Conservation (phyloP, 2,329 filamentous ascomycete genomes). For the Fusarium torreyae region DNA sequence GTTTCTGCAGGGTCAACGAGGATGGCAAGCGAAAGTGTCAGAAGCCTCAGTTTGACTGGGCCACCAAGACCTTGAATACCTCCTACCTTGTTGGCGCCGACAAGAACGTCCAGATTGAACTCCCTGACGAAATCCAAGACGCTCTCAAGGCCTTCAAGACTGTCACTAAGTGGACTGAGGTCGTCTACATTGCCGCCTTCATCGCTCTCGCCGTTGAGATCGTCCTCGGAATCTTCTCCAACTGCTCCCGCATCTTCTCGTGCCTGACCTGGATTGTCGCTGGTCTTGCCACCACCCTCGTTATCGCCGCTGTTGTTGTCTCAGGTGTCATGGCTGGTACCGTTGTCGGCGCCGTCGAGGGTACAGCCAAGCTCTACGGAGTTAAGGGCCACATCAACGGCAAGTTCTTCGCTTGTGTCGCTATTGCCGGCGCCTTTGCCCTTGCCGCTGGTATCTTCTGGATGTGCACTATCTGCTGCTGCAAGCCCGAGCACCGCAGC, state of each 20-base stretch:
- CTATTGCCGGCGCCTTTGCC: conserved; percentile 85
- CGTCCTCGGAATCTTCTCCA: conserved; percentile 83
- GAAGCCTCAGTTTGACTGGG: conserved; percentile 81
- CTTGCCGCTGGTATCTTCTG: conserved; percentile 87
- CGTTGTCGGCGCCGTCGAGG: conserved; percentile 69
- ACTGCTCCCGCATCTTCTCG: conserved; percentile 85
- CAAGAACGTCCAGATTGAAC: conserved; percentile 69
- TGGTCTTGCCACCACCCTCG: conserved; percentile 68
- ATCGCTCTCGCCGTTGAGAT: conserved; percentile 79
- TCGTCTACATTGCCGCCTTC: conserved; percentile 83
- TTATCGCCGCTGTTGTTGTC: conserved; percentile 77
- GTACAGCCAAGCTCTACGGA: conserved; percentile 78
- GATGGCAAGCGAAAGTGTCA: conserved; percentile 76
- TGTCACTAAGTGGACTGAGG: conserved; percentile 85
- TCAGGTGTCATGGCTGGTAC: conserved; percentile 81
- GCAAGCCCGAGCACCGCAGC: conserved; percentile 63
- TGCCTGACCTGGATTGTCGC: conserved; percentile 86
- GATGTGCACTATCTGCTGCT: conserved; percentile 89
- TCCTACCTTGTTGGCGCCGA: conserved; percentile 64
- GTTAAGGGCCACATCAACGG: conserved; percentile 77
- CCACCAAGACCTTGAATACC: conserved; percentile 78
- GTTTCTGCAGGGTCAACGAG: conserved; percentile 80
- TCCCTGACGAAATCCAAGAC: conserved; percentile 77
- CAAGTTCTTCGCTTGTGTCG: conserved; percentile 79
- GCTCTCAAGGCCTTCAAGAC: conserved; percentile 81